These are phyloP conservation scores for Salvia rosmarinus DNA, from an alignment of 257 asterid species.

Conservation along the genomic window DNA sequence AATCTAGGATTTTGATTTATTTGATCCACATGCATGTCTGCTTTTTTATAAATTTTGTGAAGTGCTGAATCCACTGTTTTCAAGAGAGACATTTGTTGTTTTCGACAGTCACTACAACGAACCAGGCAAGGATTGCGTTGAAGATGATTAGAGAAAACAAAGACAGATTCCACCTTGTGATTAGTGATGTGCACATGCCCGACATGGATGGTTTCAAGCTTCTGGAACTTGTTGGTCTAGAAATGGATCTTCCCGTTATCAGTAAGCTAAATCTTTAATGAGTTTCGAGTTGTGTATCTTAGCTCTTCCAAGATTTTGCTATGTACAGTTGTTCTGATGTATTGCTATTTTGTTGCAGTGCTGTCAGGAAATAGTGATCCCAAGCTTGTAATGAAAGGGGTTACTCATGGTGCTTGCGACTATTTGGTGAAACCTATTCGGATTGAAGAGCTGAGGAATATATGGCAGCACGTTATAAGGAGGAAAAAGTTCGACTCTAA, in stretches of 20 bases:
- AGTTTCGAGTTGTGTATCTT: neutral
- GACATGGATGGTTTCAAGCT: conserved; percentile 94
- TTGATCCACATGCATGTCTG: neutral
- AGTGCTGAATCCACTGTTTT: conserved; percentile 2
- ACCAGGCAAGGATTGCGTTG: conserved; percentile 70
- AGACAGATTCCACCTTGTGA: conserved; percentile 73
- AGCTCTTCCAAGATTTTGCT: neutral
- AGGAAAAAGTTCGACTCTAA: conserved; percentile 54
- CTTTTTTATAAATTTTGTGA: neutral
- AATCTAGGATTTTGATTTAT: neutral
- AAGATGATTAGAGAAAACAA: conserved; percentile 69
- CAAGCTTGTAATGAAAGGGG: conserved; percentile 79
- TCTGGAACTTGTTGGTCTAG: conserved; percentile 84
- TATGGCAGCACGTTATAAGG: conserved; percentile 33
- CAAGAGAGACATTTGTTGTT: conserved; percentile 28
- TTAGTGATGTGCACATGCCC: conserved; percentile 91
- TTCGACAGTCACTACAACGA: conserved; percentile 62
- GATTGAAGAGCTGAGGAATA: conserved; percentile 71
- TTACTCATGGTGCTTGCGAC: conserved; percentile 88
- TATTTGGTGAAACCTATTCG: conserved; percentile 87
- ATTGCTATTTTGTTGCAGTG: conserved; percentile 53
- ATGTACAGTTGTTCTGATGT: neutral
- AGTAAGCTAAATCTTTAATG: conserved; percentile 46
- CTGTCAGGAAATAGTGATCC: conserved; percentile 75
- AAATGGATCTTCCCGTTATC: conserved; percentile 91